Conservation (phyloP, 108 stramenopile genomes). For the Schizochytrium sp. region DNA sequence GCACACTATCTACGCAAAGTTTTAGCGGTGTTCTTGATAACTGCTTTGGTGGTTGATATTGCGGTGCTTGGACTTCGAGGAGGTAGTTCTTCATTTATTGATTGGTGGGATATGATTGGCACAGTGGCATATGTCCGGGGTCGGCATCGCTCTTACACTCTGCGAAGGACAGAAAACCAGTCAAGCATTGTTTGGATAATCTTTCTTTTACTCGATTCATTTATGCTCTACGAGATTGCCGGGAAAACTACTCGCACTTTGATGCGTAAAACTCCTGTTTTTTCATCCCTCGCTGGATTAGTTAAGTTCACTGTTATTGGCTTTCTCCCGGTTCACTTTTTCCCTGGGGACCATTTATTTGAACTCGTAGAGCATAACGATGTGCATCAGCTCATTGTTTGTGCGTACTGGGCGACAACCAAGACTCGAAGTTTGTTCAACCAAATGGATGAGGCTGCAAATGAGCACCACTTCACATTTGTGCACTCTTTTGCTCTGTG, state of each 20-base stretch:
- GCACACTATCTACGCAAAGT: constrained; percentile 33
- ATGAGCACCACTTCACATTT: constrained; percentile 43
- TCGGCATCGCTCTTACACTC: background rate
- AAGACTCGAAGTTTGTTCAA: constrained; percentile 26
- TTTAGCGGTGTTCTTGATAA: background rate
- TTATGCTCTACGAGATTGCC: constrained; percentile 1
- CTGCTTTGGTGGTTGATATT: background rate
- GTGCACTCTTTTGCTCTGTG: background rate
- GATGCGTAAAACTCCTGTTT: constrained; percentile 33
- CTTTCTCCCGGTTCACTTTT: constrained; percentile 54
- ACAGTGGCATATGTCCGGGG: constrained; percentile 25
- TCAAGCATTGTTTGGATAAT: background rate
- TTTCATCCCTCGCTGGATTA: background rate
- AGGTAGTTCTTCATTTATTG: constrained; percentile 16
- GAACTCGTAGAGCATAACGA: constrained; percentile 52
- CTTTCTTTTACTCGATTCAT: constrained; percentile 16
- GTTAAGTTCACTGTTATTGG: constrained; percentile 3
- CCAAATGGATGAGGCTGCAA: constrained; percentile 14
- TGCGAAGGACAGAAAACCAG: constrained; percentile 33
- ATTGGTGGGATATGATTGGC: constrained; percentile 60
- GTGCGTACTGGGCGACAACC: constrained; percentile 16
- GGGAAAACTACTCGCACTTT: constrained; percentile 33
- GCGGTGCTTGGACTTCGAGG: constrained; percentile 1
- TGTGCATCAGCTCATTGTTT: constrained; percentile 25
- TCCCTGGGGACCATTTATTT: constrained; percentile 47